Percentiles rank a stretch among this genome's conserved stretches.
Conservation (phyloP, 2,329 filamentous ascomycete species). For the Xylariaceae sp. region DNA sequence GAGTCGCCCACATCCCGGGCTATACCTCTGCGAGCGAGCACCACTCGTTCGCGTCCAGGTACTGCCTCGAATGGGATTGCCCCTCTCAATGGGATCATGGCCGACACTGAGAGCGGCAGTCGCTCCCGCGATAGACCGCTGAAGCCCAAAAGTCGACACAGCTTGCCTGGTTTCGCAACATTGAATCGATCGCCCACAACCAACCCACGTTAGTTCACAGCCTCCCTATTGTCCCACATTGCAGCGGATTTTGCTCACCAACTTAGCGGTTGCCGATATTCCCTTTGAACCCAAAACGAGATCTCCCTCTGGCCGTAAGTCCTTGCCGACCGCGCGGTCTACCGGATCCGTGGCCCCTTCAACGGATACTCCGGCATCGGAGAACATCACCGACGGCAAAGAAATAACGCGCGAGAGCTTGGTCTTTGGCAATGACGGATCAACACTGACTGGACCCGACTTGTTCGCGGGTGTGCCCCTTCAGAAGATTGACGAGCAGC, state of each 20-base stretch:
- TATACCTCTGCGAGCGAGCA: slow-evolving; percentile 18
- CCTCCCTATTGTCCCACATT: background rate
- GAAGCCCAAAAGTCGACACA: slow-evolving; percentile 26
- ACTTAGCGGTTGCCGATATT: slow-evolving; percentile 13
- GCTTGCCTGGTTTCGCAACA: slow-evolving; percentile 22
- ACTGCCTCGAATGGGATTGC: slow-evolving; percentile 7
- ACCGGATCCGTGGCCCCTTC: slow-evolving; percentile 18
- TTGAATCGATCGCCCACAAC: slow-evolving; percentile 8
- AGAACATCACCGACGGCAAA: slow-evolving; percentile 9
- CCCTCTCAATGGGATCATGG: slow-evolving; percentile 4
- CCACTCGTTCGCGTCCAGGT: slow-evolving; percentile 7
- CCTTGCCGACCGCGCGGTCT: slow-evolving; percentile 24
- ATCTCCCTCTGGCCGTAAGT: slow-evolving; percentile 25
- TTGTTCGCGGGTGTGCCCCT: slow-evolving; percentile 51
- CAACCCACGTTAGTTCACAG: slow-evolving; percentile 10
- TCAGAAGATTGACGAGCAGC: slow-evolving; percentile 42
- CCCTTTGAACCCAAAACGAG: slow-evolving; percentile 19
- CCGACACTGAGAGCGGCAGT: slow-evolving; percentile 3
- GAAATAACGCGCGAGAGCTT: slow-evolving; percentile 45
- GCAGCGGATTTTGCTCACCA: slow-evolving; percentile 8
- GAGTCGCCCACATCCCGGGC: slow-evolving; percentile 16
- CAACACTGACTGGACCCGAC: slow-evolving; percentile 44
- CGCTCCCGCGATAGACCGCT: slow-evolving; percentile 16
- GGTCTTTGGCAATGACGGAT: slow-evolving; percentile 44
- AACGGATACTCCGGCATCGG: slow-evolving; percentile 15